A percentile compares a stretch with the other conserved stretches of the same genome.
Evolutionary conservation across 768 basidiomycete species (phyloP).

Genomic region (Candolleomyces aberdarensis): DNA sequence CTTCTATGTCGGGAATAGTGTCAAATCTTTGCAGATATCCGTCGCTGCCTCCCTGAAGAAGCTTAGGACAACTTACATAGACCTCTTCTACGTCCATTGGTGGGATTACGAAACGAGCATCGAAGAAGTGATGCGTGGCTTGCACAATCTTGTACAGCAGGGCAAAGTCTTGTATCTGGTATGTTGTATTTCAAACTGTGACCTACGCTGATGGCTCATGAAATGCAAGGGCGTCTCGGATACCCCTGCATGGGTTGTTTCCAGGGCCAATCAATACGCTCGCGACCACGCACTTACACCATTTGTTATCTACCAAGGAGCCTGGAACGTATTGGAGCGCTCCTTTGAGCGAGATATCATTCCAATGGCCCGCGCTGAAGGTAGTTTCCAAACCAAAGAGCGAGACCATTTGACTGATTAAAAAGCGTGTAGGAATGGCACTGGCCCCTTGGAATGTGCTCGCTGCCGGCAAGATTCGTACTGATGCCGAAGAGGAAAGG

Average conservation of each 20-base stretch:
- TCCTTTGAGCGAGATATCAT: constrained; percentile 55
- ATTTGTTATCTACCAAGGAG: constrained; percentile 53
- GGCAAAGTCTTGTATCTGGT: constrained; percentile 50
- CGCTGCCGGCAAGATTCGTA: constrained; percentile 44
- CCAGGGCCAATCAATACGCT: constrained; percentile 49
- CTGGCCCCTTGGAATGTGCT: constrained; percentile 31
- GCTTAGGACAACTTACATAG: constrained; percentile 37
- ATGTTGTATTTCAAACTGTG: background rate
- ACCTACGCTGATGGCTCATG: too few relatives aligned
- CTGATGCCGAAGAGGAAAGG: constrained; percentile 38
- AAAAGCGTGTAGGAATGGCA: constrained; percentile 26
- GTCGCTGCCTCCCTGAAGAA: constrained; percentile 39
- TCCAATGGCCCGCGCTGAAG: constrained; percentile 40
- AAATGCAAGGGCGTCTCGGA: constrained; percentile 34
- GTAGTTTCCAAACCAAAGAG: constrained; percentile 15
- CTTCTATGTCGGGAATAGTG: constrained; percentile 35
- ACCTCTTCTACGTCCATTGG: constrained; percentile 37
- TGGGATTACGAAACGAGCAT: constrained; percentile 52
- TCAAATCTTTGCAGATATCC: constrained; percentile 37
- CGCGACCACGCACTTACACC: constrained; percentile 44
- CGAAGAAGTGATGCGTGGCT: constrained; percentile 53
- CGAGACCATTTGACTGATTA: background rate
- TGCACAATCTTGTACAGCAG: constrained; percentile 47
- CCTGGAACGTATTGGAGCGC: constrained; percentile 41
- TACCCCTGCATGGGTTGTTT: constrained; percentile 47